These are phyloP conservation scores for Suillus subaureus DNA, from an alignment of 768 basidiomycete species.

Conservation along the genomic window DNA sequence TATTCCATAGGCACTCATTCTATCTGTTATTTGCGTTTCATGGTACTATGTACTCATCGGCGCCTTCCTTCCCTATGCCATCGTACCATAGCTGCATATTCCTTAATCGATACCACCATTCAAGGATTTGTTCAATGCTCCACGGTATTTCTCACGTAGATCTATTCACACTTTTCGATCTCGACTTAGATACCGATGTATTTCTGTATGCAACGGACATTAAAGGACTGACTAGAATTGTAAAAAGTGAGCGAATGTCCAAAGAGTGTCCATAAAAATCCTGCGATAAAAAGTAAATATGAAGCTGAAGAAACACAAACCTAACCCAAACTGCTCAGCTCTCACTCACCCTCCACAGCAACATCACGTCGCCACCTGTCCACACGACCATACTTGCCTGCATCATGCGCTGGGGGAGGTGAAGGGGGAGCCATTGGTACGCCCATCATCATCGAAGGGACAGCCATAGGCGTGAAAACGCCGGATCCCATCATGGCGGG, in stretches of 20 bases:
- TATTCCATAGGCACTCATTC: constrained; percentile 6
- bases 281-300: constrained; percentile 16
- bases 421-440: constrained; percentile 48
- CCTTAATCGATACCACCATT: constrained; percentile 29
- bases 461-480: constrained; percentile 63
- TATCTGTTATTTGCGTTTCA: constrained; percentile 7
- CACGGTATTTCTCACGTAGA: constrained; percentile 39
- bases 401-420: constrained; percentile 65
- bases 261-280: constrained; percentile 8
- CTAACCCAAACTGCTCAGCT: constrained; percentile 18
- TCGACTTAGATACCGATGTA: constrained; percentile 38
- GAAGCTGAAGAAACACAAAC: constrained; percentile 14
- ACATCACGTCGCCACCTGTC: constrained; percentile 85
- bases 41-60: neutral
- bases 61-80: constrained; percentile 11
- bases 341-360: constrained; percentile 68
- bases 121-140: constrained; percentile 36
- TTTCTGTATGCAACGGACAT: constrained; percentile 37
- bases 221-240: constrained; percentile 36
- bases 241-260: constrained; percentile 8
- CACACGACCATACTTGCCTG: constrained; percentile 67
- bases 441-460: constrained; percentile 49
- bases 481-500: constrained; percentile 71
- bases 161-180: constrained; percentile 34
- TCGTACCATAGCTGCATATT: constrained; percentile 27